Conservation (phyloP, 164 flowering plant genomes). For the Euptelea pleiosperma region DNA sequence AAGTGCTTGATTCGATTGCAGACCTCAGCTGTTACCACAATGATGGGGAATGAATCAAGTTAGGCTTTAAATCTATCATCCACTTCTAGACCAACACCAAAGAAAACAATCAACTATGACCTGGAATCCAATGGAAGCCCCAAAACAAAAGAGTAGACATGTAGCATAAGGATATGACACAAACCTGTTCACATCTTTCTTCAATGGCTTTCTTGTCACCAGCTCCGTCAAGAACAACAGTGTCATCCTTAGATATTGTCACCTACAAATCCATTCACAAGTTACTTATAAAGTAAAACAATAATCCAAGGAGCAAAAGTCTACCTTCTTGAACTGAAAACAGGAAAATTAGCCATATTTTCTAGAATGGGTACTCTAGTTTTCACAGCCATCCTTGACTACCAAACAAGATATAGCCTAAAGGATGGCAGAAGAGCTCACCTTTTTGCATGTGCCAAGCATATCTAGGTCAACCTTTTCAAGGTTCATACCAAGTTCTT, state of each 20-base stretch:
- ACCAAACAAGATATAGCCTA: no score
- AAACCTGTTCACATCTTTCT: slow-evolving; percentile 87
- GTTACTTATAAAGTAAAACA: not conserved
- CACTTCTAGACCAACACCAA: not conserved
- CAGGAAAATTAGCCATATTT: not conserved
- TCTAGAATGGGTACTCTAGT: no score
- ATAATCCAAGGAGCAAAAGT: not conserved
- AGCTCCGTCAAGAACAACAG: slow-evolving; percentile 85
- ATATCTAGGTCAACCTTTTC: slow-evolving; percentile 66
- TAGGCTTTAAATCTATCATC: not conserved
- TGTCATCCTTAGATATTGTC: slow-evolving; percentile 78
- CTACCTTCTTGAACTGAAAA: not conserved
- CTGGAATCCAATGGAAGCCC: not conserved
- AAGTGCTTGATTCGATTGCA: slow-evolving; percentile 64
- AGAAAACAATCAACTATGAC: not conserved
- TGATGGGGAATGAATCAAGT: not conserved
- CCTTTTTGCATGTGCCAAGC: slow-evolving; percentile 89
- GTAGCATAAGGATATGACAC: not conserved
- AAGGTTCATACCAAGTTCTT: slow-evolving; percentile 84
- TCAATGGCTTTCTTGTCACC: slow-evolving; percentile 86
- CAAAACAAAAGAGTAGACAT: not conserved
- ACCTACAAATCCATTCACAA: slow-evolving; percentile 33
- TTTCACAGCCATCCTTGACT: no score
- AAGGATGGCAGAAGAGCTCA: slow-evolving; percentile 15
- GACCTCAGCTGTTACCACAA: slow-evolving; percentile 59